Evolutionary conservation across 1,139 yeast genomes (phyloP), one percentile per base, ranked within the genome.

Genomic region (Scheffersomyces quercinus): DNA sequence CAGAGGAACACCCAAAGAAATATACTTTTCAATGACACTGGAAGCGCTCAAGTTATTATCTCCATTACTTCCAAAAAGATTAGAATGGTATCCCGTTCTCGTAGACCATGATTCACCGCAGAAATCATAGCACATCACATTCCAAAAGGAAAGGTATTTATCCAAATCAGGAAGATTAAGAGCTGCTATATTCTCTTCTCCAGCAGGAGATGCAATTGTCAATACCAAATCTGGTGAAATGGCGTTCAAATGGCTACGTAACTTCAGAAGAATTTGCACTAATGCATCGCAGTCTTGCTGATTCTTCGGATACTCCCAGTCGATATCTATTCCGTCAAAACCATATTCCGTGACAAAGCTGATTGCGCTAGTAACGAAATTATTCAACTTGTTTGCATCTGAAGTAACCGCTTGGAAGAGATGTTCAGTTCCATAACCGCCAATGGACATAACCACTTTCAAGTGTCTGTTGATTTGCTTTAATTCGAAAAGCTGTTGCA

Each of bases 241-340:
- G 8, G 48, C 39, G 46, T 75, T 70, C 45, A 88, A 59, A 29
- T 60, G 65, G 0, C 32, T 39, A 35, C 85, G 70, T 12, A 88
- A 55, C 10, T 48, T 52, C 28, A 54, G 55, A 9, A 87, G 62
- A 31, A 88, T 53, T 10, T 63, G 60, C 1, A 79, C 70, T 46
- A 83, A 74, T 39, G 62, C 59, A 1, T 52, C 43, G 1, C 82
- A 81, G 48, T 88, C 84, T 1, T 59, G 53, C 3, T 55, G 53
- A 35, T 64, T 71, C 16, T 65, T 60, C 0, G 97, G 96, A 53
- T 85, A 91, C 61, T 93, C 99, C 97, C 97, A 93, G 64, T 93
- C 99, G 30, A 93, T 67, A 61, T 93, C 99, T 40, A 93, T 70
- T 0, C 99, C 98, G 60, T 93, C 98, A 55, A 93, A 82, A 0